Conservation (phyloP, 257 asterid genomes). For the Salvia hispanica region DNA sequence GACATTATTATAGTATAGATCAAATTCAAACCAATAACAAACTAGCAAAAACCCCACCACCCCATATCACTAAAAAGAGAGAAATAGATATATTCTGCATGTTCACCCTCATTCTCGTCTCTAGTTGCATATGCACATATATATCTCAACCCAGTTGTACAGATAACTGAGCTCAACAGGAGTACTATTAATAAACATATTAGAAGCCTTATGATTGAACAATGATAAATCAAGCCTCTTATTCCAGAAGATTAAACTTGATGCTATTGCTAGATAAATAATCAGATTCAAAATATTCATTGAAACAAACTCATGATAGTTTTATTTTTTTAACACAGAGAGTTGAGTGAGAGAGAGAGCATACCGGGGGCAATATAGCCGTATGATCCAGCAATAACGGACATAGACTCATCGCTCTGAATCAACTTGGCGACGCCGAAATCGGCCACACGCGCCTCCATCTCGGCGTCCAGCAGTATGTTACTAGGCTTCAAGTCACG, state of each 20-base stretch:
- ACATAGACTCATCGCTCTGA: constrained; percentile 67
- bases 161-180: too few species aligned
- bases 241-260: neutral
- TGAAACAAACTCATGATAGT: too few species aligned
- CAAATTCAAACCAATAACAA: constrained; percentile 21
- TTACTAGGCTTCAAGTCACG: constrained; percentile 53
- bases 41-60: constrained; percentile 4
- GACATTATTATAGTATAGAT: neutral
- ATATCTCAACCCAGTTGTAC: too few species aligned
- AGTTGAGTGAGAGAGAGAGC: too few species aligned
- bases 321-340: too few species aligned
- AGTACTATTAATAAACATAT: too few species aligned
- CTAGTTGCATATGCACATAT: too few species aligned
- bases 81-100: neutral
- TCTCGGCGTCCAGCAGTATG: constrained; percentile 62
- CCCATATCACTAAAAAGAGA: constrained; percentile 5
- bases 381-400: constrained; percentile 85
- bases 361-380: constrained; percentile 96
- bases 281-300: neutral
- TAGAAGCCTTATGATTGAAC: too few species aligned
- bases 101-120: too few species aligned
- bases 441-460: constrained; percentile 90
- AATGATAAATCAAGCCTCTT: too few species aligned
- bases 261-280: neutral
- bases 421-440: constrained; percentile 85